Conservation (phyloP, 306 rosid genomes). For the Casuarina equisetifolia region DNA sequence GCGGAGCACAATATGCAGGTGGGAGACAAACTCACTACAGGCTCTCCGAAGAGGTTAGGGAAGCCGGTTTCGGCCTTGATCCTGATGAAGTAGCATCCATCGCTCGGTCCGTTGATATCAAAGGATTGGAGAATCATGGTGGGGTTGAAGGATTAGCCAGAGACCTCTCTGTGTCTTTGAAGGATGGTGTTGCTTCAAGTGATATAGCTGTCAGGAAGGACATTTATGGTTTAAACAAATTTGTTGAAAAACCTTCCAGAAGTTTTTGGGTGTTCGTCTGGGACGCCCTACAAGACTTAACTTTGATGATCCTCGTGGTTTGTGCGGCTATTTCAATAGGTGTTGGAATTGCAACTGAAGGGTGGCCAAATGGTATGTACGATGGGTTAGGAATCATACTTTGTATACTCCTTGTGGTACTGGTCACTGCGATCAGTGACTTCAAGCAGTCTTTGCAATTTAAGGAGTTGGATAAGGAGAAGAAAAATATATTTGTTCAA, state of each 20-base stretch:
- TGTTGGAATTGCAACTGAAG: slow-evolving; percentile 82
- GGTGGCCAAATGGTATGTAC: slow-evolving; percentile 79
- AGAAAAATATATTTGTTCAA: slow-evolving; percentile 72
- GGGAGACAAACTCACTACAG: slow-evolving; percentile 40
- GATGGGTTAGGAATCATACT: slow-evolving; percentile 90
- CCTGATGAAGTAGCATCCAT: slow-evolving; percentile 67
- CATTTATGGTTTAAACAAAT: slow-evolving; percentile 52
- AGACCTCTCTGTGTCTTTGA: slow-evolving; percentile 43
- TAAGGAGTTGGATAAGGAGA: slow-evolving; percentile 78
- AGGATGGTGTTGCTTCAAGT: slow-evolving; percentile 48
- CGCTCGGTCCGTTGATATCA: slow-evolving; percentile 54
- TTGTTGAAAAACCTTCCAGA: slow-evolving; percentile 65
- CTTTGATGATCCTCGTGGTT: slow-evolving; percentile 66
- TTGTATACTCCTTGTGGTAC: slow-evolving; percentile 63
- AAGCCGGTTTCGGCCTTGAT: slow-evolving; percentile 67
- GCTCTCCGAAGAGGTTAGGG: slow-evolving; percentile 47
- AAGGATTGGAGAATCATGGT: slow-evolving; percentile 43
- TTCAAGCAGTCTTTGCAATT: slow-evolving; percentile 82
- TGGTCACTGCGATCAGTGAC: slow-evolving; percentile 85
- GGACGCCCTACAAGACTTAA: slow-evolving; percentile 91
- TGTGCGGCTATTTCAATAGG: slow-evolving; percentile 63
- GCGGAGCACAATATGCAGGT: slow-evolving; percentile 48
- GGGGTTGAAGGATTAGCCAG: slow-evolving; percentile 68
- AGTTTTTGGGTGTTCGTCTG: slow-evolving; percentile 83
- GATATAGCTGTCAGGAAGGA: slow-evolving; percentile 53